Evolutionary conservation across 2,329 filamentous ascomycete species (phyloP).

Genomic region (Calonectria henricotiae): DNA sequence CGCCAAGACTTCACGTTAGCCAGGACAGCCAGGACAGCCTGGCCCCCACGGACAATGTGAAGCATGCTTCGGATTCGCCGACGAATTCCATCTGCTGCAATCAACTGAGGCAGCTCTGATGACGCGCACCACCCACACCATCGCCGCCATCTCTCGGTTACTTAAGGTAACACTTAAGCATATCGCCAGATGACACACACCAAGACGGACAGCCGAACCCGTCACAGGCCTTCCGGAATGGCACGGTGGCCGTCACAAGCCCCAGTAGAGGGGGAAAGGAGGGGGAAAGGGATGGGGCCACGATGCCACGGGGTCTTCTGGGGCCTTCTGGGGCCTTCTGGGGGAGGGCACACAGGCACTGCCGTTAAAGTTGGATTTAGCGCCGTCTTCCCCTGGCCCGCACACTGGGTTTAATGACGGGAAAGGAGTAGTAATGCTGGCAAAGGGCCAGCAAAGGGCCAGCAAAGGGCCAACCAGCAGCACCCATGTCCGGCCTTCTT

Average conservation of each 20-base stretch:
- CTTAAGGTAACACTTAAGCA: slow-evolving; percentile 19
- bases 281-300: background rate
- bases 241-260: background rate
- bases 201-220: background rate
- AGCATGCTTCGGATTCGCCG: background rate
- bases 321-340: background rate
- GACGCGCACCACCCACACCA: slow-evolving; percentile 1
- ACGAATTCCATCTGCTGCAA: background rate
- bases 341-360: background rate
- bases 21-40: slow-evolving; percentile 1
- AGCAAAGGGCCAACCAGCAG: slow-evolving; percentile 19
- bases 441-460: slow-evolving; percentile 12
- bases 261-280: background rate
- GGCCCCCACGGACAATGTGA: background rate
- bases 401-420: slow-evolving; percentile 21
- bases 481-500: background rate
- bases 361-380: slow-evolving; percentile 21
- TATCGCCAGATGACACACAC: slow-evolving; percentile 8
- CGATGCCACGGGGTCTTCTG: background rate
- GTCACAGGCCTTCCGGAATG: background rate
- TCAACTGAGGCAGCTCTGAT: background rate
- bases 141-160: background rate
- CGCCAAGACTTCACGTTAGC: background rate
- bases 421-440: slow-evolving; percentile 17
- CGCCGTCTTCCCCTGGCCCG: slow-evolving; percentile 6